Evolutionary conservation across 1,139 yeast genomes (phyloP).

Genomic region (Hyphopichia buzzinii): DNA sequence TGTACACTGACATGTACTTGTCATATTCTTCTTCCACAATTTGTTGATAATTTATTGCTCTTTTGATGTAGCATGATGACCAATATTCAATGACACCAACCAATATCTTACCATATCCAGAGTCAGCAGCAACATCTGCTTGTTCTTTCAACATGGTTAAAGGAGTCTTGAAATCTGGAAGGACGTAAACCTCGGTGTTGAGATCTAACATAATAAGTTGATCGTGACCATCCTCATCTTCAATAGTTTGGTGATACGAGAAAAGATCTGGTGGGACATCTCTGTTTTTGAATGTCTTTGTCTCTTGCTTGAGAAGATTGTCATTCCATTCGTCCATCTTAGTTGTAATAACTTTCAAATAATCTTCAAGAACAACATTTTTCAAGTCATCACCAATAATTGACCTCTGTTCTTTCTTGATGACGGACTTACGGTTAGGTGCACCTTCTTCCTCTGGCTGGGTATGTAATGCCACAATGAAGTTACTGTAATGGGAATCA

Average conservation of each 20-base stretch:
- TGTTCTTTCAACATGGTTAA: conserved; percentile 86
- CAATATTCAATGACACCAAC: conserved; percentile 83
- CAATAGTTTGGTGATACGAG: conserved; percentile 38
- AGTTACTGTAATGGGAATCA: conserved; percentile 62
- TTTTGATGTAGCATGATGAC: conserved; percentile 54
- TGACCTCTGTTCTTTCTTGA: conserved; percentile 40
- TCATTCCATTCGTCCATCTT: conserved; percentile 84
- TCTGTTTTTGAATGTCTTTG: conserved; percentile 58
- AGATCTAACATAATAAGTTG: conserved; percentile 62
- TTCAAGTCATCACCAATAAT: conserved; percentile 72
- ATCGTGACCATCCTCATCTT: conserved; percentile 47
- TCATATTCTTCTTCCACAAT: conserved; percentile 59
- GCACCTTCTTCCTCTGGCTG: conserved; percentile 14
- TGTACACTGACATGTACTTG: conserved; percentile 43
- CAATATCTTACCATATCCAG: conserved; percentile 78
- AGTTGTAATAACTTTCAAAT: conserved; percentile 60
- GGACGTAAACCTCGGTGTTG: conserved; percentile 68
- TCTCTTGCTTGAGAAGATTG: conserved; percentile 65
- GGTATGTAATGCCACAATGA: conserved; percentile 27
- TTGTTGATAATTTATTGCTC: conserved; percentile 61
- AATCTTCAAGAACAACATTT: conserved; percentile 63
- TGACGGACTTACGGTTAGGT: conserved; percentile 44
- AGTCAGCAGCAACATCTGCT: conserved; percentile 87
- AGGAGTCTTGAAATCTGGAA: conserved; percentile 47
- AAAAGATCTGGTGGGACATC: conserved; percentile 66